phyloP scores from a whole-genome alignment of 306 rosid species.

The barrel medic (Medicago truncatula) region MtrunA17r5.0-ANR NC_053049.1:32809501-32810000 shows the following conservation, averaged over 20 bases:
- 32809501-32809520: slow-evolving; percentile 59
- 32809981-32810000: not conserved
- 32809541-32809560: slow-evolving; percentile 81
- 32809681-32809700: slow-evolving; percentile 88
- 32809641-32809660: slow-evolving; percentile 82
- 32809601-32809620: slow-evolving; percentile 34
- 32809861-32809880: slow-evolving; percentile 79
- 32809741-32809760: slow-evolving; percentile 90
- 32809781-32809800: slow-evolving; percentile 80
- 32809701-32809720: slow-evolving; percentile 88
- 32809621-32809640: slow-evolving; percentile 62
- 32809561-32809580: slow-evolving; percentile 85
- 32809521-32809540: slow-evolving; percentile 82
- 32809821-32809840: slow-evolving; percentile 70
- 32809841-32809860: slow-evolving; percentile 89
- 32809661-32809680: slow-evolving; percentile 84
- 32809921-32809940: slow-evolving; percentile 20
- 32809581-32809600: slow-evolving; percentile 61
- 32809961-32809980: slow-evolving; percentile 31
- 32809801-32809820: slow-evolving; percentile 52
- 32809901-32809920: slow-evolving; percentile 63
- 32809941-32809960: slow-evolving; percentile 14
- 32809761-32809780: slow-evolving; percentile 98
- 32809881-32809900: slow-evolving; percentile 98
- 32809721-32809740: slow-evolving; percentile 92